Conservation (phyloP, 768 basidiomycete genomes). For the Mycena vitilis region DNA sequence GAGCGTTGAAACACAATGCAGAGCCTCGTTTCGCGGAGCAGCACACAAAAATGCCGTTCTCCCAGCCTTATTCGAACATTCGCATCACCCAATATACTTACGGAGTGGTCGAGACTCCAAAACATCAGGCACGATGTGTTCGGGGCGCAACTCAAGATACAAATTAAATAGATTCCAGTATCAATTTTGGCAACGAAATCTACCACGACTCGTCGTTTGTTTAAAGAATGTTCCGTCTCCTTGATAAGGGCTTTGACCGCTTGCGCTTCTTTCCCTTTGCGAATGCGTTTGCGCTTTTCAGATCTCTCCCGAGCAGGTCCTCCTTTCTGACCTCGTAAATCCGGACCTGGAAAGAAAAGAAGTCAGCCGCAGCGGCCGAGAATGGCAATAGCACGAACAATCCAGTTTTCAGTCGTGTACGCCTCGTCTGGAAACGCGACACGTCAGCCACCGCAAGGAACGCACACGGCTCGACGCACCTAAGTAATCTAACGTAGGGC, state of each 20-base stretch:
- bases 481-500: slow-evolving; percentile 88
- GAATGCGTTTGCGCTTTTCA: slow-evolving; percentile 89
- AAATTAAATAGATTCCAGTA: slow-evolving; percentile 31
- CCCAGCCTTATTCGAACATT: too few species aligned
- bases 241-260: slow-evolving; percentile 73
- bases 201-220: background rate
- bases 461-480: slow-evolving; percentile 60
- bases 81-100: background rate
- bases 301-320: slow-evolving; percentile 89
- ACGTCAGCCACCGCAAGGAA: slow-evolving; percentile 15
- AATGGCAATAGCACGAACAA: slow-evolving; percentile 63
- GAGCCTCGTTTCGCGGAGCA: too few species aligned
- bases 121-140: background rate
- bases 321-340: slow-evolving; percentile 97
- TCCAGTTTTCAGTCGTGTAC: slow-evolving; percentile 99
- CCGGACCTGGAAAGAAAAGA: slow-evolving; percentile 66
- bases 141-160: slow-evolving; percentile 11
- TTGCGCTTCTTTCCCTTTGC: slow-evolving; percentile 90
- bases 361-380: slow-evolving; percentile 10
- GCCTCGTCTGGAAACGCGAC: slow-evolving; percentile 76
- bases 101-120: too few species aligned
- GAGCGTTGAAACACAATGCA: background rate
- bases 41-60: too few species aligned
- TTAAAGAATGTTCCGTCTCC: slow-evolving; percentile 64
- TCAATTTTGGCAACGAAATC: slow-evolving; percentile 27